Evolutionary conservation across 2,329 filamentous ascomycete species (phyloP), one percentile per base, ranked within the genome.

Genomic region (Chrysoporthe puriensis): DNA sequence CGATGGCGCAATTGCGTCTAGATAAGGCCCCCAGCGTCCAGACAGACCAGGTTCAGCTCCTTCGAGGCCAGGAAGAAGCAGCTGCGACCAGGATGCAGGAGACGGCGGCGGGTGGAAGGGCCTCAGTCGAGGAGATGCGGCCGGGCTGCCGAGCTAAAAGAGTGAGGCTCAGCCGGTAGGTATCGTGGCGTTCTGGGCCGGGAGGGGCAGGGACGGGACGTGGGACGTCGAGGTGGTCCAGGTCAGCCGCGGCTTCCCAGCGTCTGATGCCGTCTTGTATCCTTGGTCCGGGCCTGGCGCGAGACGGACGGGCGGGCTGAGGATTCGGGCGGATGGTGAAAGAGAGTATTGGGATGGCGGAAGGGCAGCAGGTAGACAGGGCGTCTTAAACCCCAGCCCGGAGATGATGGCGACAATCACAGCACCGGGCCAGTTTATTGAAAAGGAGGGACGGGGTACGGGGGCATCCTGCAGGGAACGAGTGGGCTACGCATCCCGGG

Each of bases 1-100:
- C 34, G 57, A 70, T 70, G 68, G 63, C 68, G 68, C 68, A 70
- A 70, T 70, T 21, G 14, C 34, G 62, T 60, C 14, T 48, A 40
- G 46, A 61, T n/a, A 54, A 63, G 7, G 50, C 58, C 43, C 44
- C 26, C 26, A 26, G 42, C 57, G 42, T 44, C 48, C 26, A 7
- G 26, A 50, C 9, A 7, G 34, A n/a, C 46, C 58, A 62, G 58
- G 40, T 44, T 57, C 59, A 57, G 48, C 62, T 69, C 58, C 50
- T 63, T 34, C 54, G 50, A 46, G 18, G 13, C 26, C 58, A 52
- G 59, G 52, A 44, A 44, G 61, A 43, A 52, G 36, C 26, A n/a
- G 42, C 43, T 42, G 44, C n/a, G 56, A 48, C 26, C 18, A 66
- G 48, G 58, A 43, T 60, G 42, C 34, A 62, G 60, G 54, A 56